Base-by-base conservation (phyloP, 2,329 filamentous ascomycete genomes). In the Hirsutella minnesotensis region DNA sequence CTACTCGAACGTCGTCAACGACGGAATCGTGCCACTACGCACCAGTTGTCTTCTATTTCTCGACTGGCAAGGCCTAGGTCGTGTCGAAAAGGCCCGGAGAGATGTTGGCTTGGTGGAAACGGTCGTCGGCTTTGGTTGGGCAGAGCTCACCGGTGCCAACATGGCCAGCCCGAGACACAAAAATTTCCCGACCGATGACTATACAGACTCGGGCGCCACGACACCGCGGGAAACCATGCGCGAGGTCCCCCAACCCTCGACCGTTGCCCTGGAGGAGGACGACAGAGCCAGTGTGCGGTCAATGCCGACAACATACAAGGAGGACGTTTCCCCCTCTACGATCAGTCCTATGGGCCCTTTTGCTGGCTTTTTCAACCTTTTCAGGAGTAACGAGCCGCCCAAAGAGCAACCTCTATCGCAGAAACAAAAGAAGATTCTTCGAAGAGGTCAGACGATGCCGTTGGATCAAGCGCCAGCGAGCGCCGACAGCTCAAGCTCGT, bases 1-100 rank as follows among this genome's bases (percentile, higher is more conserved):
- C 1, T 96, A 96, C 60, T 95, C 89, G 2, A 96, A 96, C 55
- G 89, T 96, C 12, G 90, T 96, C 51, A 96, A 96, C 56, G 90
- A 96, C 62, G 90, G 89, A 3, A 95, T 98, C 51, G 92, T 98
- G 4, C 92, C 92, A 3, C 67, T 98, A 29, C 79, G 92, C 19
- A 98, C 92, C 4, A 96, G 90, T 49, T 98, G 90, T 60, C 69
- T 98, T n/a, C 66, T 98, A 5, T 98, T 98, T 56, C 68, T 98
- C 2, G 92, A 98, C 58, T 98, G 92, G 92, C 84, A 89, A 62
- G 92, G 92, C 0, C 68, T 98, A 3, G 90, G 84, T 5, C 82
- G 87, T 33, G 92, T 98, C 2, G 88, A 96, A 51, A 98, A 98
- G 62, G 90, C 92, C 10, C 77, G 90, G 19, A 72, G 92, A 58